A percentile compares a stretch with the other conserved stretches of the same genome.
These are phyloP conservation scores for Collariella sp. DNA, from an alignment of 495 filamentous ascomycete genomes.

Conservation along the genomic window DNA sequence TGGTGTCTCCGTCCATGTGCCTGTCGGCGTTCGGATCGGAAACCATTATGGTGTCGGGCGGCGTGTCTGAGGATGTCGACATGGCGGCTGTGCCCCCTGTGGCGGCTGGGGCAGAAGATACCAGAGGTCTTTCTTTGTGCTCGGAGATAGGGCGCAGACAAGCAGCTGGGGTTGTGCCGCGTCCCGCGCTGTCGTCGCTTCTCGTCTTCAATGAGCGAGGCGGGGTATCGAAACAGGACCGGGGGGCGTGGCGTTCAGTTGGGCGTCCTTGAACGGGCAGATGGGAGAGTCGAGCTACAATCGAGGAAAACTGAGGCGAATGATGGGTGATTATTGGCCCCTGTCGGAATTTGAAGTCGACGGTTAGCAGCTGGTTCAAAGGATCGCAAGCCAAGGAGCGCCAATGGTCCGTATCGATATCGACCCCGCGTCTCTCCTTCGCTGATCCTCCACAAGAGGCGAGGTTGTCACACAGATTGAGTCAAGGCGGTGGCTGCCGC, in stretches of 20 bases:
- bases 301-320: no score
- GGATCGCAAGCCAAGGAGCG: no score
- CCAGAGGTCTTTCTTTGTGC: neutral
- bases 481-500: neutral
- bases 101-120: neutral
- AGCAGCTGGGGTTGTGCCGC: neutral
- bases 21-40: constrained; percentile 29
- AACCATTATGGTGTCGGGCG: constrained; percentile 29
- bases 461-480: neutral
- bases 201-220: no score
- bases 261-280: no score
- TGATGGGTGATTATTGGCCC: no score
- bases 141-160: neutral
- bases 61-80: constrained; percentile 35
- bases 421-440: neutral
- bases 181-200: neutral
- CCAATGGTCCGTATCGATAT: neutral
- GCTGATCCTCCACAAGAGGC: neutral
- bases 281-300: no score
- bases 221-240: no score
- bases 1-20: constrained; percentile 21
- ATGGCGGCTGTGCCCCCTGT: constrained; percentile 16
- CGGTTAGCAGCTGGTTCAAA: no score
- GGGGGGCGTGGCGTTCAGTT: no score
- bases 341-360: no score